These are phyloP conservation scores for Arctium minus DNA, from an alignment of 129 eudicot genomes.

Conservation along the genomic window DNA sequence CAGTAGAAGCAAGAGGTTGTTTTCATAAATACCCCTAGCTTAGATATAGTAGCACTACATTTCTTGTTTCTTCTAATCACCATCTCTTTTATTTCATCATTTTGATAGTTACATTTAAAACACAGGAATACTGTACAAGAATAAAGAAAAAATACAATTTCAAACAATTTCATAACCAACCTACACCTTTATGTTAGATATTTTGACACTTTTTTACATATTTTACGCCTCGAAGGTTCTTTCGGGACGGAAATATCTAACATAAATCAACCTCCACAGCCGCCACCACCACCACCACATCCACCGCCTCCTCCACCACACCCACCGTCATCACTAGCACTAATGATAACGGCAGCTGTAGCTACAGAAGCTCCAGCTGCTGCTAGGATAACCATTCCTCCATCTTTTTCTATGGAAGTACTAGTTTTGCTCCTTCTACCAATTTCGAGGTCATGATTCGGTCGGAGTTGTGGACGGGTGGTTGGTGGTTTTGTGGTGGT, in stretches of 20 bases:
- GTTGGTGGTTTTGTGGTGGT: not conserved
- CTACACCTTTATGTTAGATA: not conserved
- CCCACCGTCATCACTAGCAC: not conserved
- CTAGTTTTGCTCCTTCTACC: constrained; percentile 18
- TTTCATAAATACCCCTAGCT: not conserved
- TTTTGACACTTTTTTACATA: no score
- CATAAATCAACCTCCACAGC: constrained; percentile 7
- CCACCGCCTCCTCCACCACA: not conserved
- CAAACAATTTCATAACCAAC: not conserved
- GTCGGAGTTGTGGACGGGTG: not conserved
- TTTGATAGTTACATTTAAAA: not conserved
- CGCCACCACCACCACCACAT: not conserved
- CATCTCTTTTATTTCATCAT: not conserved
- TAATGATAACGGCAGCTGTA: not conserved
- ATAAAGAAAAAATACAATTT: not conserved
- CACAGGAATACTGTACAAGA: not conserved
- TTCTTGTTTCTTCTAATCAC: not conserved
- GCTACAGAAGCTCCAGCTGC: constrained; percentile 5
- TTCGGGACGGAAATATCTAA: not conserved
- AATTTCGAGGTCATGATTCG: constrained; percentile 16
- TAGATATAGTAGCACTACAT: not conserved
- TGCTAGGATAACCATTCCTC: constrained; percentile 18
- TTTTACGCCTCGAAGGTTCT: not conserved
- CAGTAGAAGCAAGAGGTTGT: not conserved
- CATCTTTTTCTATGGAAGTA: not conserved